Evolutionary conservation across 768 basidiomycete genomes (phyloP).

Genomic region (Peribolospora kevripleyi): DNA sequence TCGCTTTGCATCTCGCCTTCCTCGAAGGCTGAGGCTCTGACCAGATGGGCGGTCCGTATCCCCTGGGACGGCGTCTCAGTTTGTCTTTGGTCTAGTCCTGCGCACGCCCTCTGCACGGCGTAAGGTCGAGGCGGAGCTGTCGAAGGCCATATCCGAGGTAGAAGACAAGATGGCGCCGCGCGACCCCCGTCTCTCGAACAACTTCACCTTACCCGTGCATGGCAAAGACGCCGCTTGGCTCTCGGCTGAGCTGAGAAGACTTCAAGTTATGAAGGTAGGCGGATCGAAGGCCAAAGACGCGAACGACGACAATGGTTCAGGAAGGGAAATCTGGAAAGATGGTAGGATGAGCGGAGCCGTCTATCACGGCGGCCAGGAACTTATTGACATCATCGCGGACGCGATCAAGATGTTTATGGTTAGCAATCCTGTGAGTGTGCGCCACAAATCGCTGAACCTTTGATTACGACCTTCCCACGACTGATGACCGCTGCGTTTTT

Average conservation of each 20-base stretch:
- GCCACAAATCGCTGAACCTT: neutral
- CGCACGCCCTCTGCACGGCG: neutral
- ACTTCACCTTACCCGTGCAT: neutral
- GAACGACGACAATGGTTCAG: neutral
- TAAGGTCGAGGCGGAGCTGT: conserved; percentile 9
- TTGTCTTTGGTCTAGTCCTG: conserved; percentile 3
- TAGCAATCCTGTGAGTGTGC: conserved; percentile 23
- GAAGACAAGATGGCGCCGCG: conserved; percentile 2
- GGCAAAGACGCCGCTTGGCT: conserved; percentile 4
- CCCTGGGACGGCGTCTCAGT: neutral
- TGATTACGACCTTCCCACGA: neutral
- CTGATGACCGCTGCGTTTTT: neutral
- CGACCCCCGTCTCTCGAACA: neutral
- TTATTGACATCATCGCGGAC: conserved; percentile 35
- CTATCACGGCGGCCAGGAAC: conserved; percentile 8
- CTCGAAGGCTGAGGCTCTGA: too few relatives aligned
- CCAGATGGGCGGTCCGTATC: neutral
- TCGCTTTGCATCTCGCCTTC: too few relatives aligned
- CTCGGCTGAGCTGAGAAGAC: neutral
- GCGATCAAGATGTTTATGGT: conserved; percentile 63
- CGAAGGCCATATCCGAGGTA: conserved; percentile 5
- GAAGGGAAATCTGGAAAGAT: conserved; percentile 3
- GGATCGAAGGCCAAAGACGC: too few relatives aligned
- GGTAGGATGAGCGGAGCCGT: conserved; percentile 9
- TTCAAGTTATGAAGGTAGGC: too few relatives aligned